Evolutionary conservation across 768 basidiomycete genomes (phyloP).

Genomic region (Chalciporus pseudorubinellus): DNA sequence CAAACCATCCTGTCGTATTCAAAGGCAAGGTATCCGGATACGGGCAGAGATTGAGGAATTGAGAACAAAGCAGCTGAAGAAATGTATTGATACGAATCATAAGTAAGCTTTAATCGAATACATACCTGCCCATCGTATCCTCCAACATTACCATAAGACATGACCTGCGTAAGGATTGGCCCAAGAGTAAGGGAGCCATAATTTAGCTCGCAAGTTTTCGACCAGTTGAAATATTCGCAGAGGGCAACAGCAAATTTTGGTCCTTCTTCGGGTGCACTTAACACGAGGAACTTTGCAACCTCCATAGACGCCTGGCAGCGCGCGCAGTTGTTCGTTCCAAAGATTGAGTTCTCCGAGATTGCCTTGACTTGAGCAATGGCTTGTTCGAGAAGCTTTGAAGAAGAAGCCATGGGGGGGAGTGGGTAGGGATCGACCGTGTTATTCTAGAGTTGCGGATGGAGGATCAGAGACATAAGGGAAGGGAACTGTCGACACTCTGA

Average conservation of each 20-base stretch:
- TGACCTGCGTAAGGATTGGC: constrained; percentile 64
- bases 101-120: neutral
- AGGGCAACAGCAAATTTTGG: constrained; percentile 54
- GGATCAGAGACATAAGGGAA: neutral
- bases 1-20: constrained; percentile 67
- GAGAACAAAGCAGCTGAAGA: constrained; percentile 53
- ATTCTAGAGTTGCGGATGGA: constrained; percentile 31
- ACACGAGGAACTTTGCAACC: constrained; percentile 61
- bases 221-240: constrained; percentile 60
- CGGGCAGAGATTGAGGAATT: constrained; percentile 56
- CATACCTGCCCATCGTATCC: constrained; percentile 71
- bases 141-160: constrained; percentile 67
- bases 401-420: constrained; percentile 55
- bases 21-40: constrained; percentile 57
- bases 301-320: constrained; percentile 60
- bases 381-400: constrained; percentile 44
- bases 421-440: constrained; percentile 64
- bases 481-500: constrained; percentile 1
- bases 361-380: constrained; percentile 59
- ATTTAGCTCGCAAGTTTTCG: constrained; percentile 45
- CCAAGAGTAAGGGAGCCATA: constrained; percentile 52
- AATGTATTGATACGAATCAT: neutral
- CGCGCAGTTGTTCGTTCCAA: constrained; percentile 53
- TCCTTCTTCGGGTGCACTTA: constrained; percentile 61
- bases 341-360: constrained; percentile 50